phyloP scores from a whole-genome alignment of 495 filamentous ascomycete genomes.

The Hyaloscypha variabilis region DNA sequence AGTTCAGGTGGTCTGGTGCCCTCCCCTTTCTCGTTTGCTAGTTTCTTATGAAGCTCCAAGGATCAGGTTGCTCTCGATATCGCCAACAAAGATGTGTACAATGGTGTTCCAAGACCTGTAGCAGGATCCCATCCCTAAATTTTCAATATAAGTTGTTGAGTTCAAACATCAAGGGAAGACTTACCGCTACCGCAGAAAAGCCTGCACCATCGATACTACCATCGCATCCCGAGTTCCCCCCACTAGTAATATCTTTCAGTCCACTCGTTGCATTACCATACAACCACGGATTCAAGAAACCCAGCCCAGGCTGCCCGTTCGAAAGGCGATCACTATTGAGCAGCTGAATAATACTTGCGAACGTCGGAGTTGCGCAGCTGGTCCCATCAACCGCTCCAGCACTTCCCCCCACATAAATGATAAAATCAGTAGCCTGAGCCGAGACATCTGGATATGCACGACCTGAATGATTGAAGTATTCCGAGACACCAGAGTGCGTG shows the following conservation, averaged over 20 bases:
- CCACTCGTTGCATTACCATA: conserved; percentile 50
- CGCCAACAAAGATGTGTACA: too few relatives aligned
- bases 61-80: too few relatives aligned
- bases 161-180: too few relatives aligned
- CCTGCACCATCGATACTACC: too few relatives aligned
- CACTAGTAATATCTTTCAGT: conserved; percentile 60
- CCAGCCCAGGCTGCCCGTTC: conserved; percentile 49
- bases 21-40: too few relatives aligned
- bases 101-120: too few relatives aligned
- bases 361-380: conserved; percentile 47
- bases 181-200: too few relatives aligned
- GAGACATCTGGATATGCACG: conserved; percentile 77
- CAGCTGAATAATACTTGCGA: conserved; percentile 56
- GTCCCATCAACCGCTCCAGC: conserved; percentile 22
- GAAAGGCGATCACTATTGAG: conserved; percentile 60
- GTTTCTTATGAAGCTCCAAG: too few relatives aligned
- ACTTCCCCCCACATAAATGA: conserved; percentile 9
- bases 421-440: conserved; percentile 47
- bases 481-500: conserved; percentile 45
- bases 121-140: too few relatives aligned
- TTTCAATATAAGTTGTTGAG: too few relatives aligned
- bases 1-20: too few relatives aligned
- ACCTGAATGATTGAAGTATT: conserved; percentile 64
- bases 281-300: conserved; percentile 69
- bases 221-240: conserved; percentile 56